Base-by-base conservation (phyloP, 345 rosid genomes). In the Hibiscus trionum region DNA sequence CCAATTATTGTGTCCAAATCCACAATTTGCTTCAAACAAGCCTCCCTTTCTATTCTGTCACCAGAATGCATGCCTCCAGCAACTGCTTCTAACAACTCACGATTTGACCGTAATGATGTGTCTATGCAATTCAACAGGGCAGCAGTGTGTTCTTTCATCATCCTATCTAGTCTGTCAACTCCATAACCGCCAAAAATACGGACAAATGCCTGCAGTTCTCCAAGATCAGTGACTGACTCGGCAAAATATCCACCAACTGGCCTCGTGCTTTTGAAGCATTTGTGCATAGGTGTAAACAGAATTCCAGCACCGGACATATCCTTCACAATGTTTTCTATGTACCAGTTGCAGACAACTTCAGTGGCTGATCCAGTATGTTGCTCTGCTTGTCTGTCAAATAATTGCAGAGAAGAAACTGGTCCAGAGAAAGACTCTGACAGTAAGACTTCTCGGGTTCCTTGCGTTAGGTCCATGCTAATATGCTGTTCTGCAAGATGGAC, bases 171-270 rank as follows among this genome's bases (percentile, higher is more conserved):
- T 73, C 88, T 85, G 80, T 93, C 98, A 56, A 93, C 94, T 72
- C 99, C 99, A 78, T 95, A 95, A 74, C 93, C 91, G 69, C 99
- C 99, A 69, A 93, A 95, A 67, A 93, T 83, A 66, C 90, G 89
- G 71, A 91, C 90, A 82, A 95, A 93, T 9, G 98, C 91, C 73
- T 84, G 86, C 77, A 95, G 71, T 74, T 95, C 98, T 84, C 87
- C 76, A 58, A 86, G 87, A 77, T 88, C 99, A 61, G 98, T 90
- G 74, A 95, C 97, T 2, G 98, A 95, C 83, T 95, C 99, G 1
- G 98, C 99, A 88, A 93, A 95, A 81, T 93, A 95, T 79, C 99
- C 99, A 72, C 97, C 98, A 61, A 95, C 96, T 71, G 98, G 99
- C 83, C 97, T 90, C 24, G 91, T 87, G 86, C 99, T 95, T 84